These are phyloP conservation scores for Kurtzmaniella natalensis DNA, from an alignment of 1,139 yeast genomes.

Conservation along the genomic window DNA sequence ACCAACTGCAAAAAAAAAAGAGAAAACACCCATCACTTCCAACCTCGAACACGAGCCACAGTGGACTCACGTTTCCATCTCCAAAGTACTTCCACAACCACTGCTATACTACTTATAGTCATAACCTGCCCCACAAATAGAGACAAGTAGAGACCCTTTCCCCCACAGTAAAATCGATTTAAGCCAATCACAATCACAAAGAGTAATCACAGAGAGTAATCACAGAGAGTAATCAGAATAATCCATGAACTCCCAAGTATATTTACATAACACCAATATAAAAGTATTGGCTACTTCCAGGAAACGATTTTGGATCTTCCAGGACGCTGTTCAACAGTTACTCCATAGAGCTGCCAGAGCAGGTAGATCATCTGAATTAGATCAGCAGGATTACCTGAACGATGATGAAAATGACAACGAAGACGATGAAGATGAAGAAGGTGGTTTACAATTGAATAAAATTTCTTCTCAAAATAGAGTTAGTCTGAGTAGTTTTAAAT, in stretches of 20 bases:
- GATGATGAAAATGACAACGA: conserved; percentile 10
- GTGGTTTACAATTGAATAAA: background rate
- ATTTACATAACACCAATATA: conserved; percentile 39
- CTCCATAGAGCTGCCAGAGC: conserved; percentile 16
- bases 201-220: background rate
- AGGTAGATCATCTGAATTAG: conserved; percentile 13
- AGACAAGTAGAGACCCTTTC: too few relatives aligned
- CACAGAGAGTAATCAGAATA: background rate
- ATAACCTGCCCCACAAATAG: too few relatives aligned
- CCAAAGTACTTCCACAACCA: too few relatives aligned
- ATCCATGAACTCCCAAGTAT: conserved; percentile 38
- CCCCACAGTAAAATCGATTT: background rate
- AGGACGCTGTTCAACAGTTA: conserved; percentile 41
- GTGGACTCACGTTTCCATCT: too few relatives aligned
- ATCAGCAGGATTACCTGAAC: conserved; percentile 4
- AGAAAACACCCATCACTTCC: too few relatives aligned
- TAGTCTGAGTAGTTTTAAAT: background rate
- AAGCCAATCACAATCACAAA: too few relatives aligned
- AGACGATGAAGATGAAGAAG: conserved; percentile 10
- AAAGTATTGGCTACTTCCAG: conserved; percentile 48
- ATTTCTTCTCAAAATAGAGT: background rate
- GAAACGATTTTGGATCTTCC: conserved; percentile 46
- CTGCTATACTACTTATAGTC: too few relatives aligned
- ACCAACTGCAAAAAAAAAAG: too few relatives aligned
- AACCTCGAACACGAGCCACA: too few relatives aligned